Evolutionary conservation across 2,329 filamentous ascomycete species (phyloP).

Genomic region (Seiridium cupressi): DNA sequence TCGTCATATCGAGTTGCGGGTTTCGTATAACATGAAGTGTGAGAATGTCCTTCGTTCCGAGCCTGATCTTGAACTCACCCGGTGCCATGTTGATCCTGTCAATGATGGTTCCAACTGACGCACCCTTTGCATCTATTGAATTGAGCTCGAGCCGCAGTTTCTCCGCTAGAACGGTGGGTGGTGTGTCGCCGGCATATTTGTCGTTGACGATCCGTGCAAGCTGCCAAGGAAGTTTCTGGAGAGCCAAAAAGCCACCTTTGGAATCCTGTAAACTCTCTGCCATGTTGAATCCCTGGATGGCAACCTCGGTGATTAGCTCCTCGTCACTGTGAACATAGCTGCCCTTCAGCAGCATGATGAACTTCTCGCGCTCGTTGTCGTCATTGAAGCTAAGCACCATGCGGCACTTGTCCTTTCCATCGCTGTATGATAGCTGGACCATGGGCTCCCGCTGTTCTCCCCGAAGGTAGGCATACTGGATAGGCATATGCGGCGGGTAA

Average conservation of each 20-base stretch:
- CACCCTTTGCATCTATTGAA: slow-evolving; percentile 53
- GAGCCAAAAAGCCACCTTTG: slow-evolving; percentile 45
- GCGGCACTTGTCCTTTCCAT: slow-evolving; percentile 62
- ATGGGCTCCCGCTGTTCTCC: slow-evolving; percentile 69
- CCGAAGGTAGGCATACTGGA: slow-evolving; percentile 76
- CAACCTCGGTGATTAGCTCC: slow-evolving; percentile 67
- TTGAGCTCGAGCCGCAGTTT: slow-evolving; percentile 73
- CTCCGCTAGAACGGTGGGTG: slow-evolving; percentile 73
- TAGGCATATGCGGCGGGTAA: slow-evolving; percentile 62
- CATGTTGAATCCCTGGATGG: slow-evolving; percentile 64
- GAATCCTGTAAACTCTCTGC: slow-evolving; percentile 49
- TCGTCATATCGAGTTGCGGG: slow-evolving; percentile 73
- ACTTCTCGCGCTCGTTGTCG: slow-evolving; percentile 64
- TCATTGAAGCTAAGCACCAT: slow-evolving; percentile 79
- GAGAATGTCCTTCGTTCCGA: slow-evolving; percentile 61
- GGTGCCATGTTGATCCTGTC: slow-evolving; percentile 81
- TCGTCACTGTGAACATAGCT: slow-evolving; percentile 68
- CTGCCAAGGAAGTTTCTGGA: slow-evolving; percentile 61
- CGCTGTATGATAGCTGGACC: slow-evolving; percentile 69
- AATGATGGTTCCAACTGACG: slow-evolving; percentile 60
- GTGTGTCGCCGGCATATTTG: slow-evolving; percentile 60
- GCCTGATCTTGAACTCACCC: slow-evolving; percentile 67
- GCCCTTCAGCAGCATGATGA: slow-evolving; percentile 73
- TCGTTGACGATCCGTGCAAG: slow-evolving; percentile 71
- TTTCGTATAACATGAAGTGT: slow-evolving; percentile 68